These are phyloP conservation scores for Phalaenopsis aphrodite DNA, from an alignment of 106 monocot genomes.

Conservation along the genomic window DNA sequence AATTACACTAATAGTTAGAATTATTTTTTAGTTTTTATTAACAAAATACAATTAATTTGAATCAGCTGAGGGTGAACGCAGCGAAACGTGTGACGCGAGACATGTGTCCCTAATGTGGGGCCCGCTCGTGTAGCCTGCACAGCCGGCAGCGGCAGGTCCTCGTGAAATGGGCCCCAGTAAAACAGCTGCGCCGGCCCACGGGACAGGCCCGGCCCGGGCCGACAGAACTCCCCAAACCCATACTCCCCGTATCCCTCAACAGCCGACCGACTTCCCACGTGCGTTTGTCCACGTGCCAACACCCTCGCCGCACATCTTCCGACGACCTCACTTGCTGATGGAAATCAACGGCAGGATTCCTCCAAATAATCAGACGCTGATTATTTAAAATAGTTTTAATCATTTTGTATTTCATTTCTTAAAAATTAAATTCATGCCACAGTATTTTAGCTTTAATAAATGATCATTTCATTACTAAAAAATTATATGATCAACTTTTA, in stretches of 20 bases:
- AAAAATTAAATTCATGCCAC: no score
- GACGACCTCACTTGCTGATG: background rate
- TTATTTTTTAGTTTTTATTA: no score
- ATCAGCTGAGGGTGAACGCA: background rate
- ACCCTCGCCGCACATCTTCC: background rate
- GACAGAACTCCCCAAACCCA: background rate
- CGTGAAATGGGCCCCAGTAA: background rate
- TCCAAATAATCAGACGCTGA: background rate
- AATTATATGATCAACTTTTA: no score
- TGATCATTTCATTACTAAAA: no score
- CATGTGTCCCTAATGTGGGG: background rate
- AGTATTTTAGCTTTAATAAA: no score
- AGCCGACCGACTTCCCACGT: background rate
- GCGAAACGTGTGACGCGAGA: conserved; percentile 4
- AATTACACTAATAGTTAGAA: no score
- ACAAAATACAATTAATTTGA: no score
- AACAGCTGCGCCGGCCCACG: conserved; percentile 8
- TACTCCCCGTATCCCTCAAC: background rate
- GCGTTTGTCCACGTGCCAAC: background rate
- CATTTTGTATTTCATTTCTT: no score
- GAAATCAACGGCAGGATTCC: background rate
- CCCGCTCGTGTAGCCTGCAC: conserved; percentile 9
- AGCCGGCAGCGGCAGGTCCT: conserved; percentile 10
- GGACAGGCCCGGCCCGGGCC: conserved; percentile 11
- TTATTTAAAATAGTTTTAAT: background rate